Evolutionary conservation across 169 alveolate species (phyloP), one percentile per base, ranked within the genome.

Genomic region (Eimeria falciformis): DNA sequence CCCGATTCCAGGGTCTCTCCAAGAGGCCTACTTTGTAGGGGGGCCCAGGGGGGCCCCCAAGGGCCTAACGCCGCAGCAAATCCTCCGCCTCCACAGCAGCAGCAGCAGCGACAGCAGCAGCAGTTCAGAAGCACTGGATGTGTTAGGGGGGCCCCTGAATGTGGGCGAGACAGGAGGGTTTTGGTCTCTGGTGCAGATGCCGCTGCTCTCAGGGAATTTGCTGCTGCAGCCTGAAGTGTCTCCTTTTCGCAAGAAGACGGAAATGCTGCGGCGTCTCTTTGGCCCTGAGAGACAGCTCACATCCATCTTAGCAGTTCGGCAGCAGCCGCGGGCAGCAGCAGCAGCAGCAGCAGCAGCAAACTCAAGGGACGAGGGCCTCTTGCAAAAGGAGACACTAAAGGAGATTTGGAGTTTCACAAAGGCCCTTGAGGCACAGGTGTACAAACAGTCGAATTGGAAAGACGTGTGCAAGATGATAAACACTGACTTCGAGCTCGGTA

Each of bases 211-310:
- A 3, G 84, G 84, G 84, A 18, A 56, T 27, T 62, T 62, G 27
- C 65, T 73, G 56, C 84, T 73, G 84, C 84, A 11, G 84, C 84
- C 84, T 1, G 45, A 56, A 5, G n/a, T 3, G 65, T 73, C 84
- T 43, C 84, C 65, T 3, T 4, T 73, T 12, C 2, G 84, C 65
- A 33, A 47, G 53, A 56, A 62, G 43, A 43, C 84, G 40, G 84
- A 73, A 47, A 43, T 62, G 18, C 56, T 73, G 46, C 12, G 62
- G 33, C 84, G 3, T 4, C 33, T 25, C 40, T 73, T 73, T 23
- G 84, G 84, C 12, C 23, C 53, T 4, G 84, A 73, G 65, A 2
- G 84, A 9, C 84, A 73, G 84, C 6, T 73, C n/a, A 73, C 84
- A 21, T 73, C 84, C 5, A 33, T 73, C 29, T 46, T 73, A 40